phyloP scores from a whole-genome alignment of 2,329 filamentous ascomycete genomes.

The Helminthosporium solani region DNA sequence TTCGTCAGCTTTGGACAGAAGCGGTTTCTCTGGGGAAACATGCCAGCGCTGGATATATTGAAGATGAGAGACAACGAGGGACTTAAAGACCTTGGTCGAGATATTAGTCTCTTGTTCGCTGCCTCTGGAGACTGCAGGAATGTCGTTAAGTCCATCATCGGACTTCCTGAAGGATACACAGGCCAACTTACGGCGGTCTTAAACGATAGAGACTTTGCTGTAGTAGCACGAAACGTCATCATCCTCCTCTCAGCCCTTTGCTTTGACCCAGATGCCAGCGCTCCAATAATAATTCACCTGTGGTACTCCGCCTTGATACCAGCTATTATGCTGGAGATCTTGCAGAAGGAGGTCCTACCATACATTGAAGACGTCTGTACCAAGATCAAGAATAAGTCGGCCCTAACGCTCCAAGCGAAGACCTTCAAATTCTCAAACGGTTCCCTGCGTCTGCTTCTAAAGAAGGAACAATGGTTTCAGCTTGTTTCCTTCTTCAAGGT shows the following conservation, averaged over 20 bases:
- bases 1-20: too few relatives aligned
- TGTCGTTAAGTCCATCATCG: conserved; percentile 43
- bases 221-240: conserved; percentile 46
- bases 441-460: conserved; percentile 31
- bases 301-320: conserved; percentile 50
- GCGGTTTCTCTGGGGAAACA: too few relatives aligned
- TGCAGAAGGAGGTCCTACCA: conserved; percentile 29
- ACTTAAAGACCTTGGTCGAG: too few relatives aligned
- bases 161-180: conserved; percentile 33
- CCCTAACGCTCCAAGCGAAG: conserved; percentile 28
- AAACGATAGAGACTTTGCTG: conserved; percentile 44
- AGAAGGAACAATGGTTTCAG: conserved; percentile 33
- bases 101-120: conserved; percentile 39
- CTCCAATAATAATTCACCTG: conserved; percentile 44
- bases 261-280: conserved; percentile 18
- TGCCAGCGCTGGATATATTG: too few relatives aligned
- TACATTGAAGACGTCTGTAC: conserved; percentile 37
- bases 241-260: conserved; percentile 41
- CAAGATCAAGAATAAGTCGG: conserved; percentile 33
- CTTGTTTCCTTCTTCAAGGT: conserved; percentile 29
- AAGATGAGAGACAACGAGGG: too few relatives aligned
- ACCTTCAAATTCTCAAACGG: conserved; percentile 31
- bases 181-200: conserved; percentile 29
- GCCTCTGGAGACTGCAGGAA: conserved; percentile 51
- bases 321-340: conserved; percentile 13